These are phyloP conservation scores for Penicillium turbatum DNA, from an alignment of 495 filamentous ascomycete species.

Conservation along the genomic window DNA sequence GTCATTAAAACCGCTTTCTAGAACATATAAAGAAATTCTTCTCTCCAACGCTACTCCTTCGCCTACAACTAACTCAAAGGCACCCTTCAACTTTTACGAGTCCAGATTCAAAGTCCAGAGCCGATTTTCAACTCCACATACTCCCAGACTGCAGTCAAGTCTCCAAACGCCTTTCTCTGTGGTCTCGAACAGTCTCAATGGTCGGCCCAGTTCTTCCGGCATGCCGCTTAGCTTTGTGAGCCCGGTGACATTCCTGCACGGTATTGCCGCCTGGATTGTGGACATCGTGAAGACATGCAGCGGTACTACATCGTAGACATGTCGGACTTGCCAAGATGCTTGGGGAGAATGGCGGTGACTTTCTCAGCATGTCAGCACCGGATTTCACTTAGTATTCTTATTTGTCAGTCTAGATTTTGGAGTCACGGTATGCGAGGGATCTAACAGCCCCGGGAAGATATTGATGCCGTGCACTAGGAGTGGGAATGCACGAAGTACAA, in stretches of 20 bases:
- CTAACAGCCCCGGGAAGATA: background rate
- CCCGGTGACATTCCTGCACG: slow-evolving; percentile 29
- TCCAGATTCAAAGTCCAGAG: no score
- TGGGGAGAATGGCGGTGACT: slow-evolving; percentile 23
- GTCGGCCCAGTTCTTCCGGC: slow-evolving; percentile 28
- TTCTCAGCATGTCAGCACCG: slow-evolving; percentile 28
- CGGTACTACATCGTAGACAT: slow-evolving; percentile 26
- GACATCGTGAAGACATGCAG: slow-evolving; percentile 35
- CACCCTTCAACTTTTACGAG: no score
- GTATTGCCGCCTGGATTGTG: slow-evolving; percentile 34
- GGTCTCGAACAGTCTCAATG: no score
- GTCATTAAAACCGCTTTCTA: no score
- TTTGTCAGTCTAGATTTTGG: slow-evolving; percentile 7
- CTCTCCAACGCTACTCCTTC: no score
- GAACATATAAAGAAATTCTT: no score
- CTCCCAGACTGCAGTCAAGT: no score
- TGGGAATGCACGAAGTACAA: background rate
- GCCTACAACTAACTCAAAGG: no score
- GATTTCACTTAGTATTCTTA: no score
- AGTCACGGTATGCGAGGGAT: slow-evolving; percentile 29
- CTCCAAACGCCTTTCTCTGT: no score
- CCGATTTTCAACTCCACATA: no score
- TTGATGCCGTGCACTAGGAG: background rate
- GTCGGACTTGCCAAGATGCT: slow-evolving; percentile 20
- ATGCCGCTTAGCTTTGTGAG: slow-evolving; percentile 33